phyloP scores from a whole-genome alignment of 2,329 filamentous ascomycete genomes.

The Canariomyces notabilis region DNA sequence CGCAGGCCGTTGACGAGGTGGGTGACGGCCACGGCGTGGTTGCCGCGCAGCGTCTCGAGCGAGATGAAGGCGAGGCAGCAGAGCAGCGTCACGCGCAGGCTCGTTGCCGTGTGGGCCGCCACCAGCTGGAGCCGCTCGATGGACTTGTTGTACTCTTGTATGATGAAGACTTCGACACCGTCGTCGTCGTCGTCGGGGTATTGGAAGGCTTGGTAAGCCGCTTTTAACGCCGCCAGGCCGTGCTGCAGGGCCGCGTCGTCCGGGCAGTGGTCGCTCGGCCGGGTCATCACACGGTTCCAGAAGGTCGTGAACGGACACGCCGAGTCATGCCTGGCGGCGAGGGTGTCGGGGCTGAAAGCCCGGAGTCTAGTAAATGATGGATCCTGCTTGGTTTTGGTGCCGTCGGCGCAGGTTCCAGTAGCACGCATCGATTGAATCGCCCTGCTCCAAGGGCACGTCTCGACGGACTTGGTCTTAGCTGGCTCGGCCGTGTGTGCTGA shows the following conservation, averaged over 20 bases:
- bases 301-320: conserved; percentile 22
- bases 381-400: conserved; percentile 32
- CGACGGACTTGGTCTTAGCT: conserved; percentile 26
- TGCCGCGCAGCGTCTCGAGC: conserved; percentile 25
- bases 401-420: conserved; percentile 33
- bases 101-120: conserved; percentile 21
- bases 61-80: conserved; percentile 29
- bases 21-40: conserved; percentile 23
- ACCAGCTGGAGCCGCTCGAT: conserved; percentile 31
- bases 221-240: conserved; percentile 30
- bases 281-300: conserved; percentile 29
- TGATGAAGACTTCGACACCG: conserved; percentile 33
- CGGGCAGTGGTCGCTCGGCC: conserved; percentile 26
- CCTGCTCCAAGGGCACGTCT: conserved; percentile 25
- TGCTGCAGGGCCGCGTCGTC: conserved; percentile 29
- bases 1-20: conserved; percentile 28
- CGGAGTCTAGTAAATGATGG: conserved; percentile 34
- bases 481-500: conserved; percentile 18
- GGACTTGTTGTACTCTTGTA: conserved; percentile 36
- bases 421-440: conserved; percentile 30
- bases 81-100: conserved; percentile 25
- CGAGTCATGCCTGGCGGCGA: conserved; percentile 26
- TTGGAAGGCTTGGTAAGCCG: conserved; percentile 26
- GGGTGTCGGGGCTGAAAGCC: conserved; percentile 27
- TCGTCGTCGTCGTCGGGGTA: conserved; percentile 26